Evolutionary conservation across 805 yeast species (phyloP), one percentile per base, ranked within the genome.

Genomic region (Saccharomycopsis sp.): DNA sequence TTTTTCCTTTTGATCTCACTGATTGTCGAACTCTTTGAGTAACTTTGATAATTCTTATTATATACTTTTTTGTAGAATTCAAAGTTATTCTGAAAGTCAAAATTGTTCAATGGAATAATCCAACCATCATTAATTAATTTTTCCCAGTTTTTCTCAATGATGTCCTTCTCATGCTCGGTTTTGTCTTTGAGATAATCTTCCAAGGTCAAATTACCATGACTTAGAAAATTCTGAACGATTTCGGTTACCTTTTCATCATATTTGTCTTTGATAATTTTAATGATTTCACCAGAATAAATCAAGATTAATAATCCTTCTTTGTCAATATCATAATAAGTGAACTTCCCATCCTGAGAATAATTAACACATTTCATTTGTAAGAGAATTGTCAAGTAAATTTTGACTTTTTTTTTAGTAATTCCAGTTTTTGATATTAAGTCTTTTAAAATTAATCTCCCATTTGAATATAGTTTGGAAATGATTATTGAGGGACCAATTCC

Each of bases 311-410:
- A 59, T 4, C 94, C 94, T 27, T 66, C 67, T 46, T 79, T 79
- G 52, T 78, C 70, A 45, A 76, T 71, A 23, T 64, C 64, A 56
- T 87, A 86, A 2, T 52, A 20, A 2, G 34, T n/a, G 46, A 26
- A 31, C 38, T 40, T 36, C 49, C 21, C 21, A 8, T 13, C 6
- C 31, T 53, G 6, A 5, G 33, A 31, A 52, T 75, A 75, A 19
- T 69, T 69, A 8, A 84, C 76, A 57, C 94, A 81, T 44, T 82
- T 74, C 47, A 85, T 64, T 58, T 89, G 96, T 31, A 88, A 67
- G 51, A 89, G 62, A 5, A 88, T 72, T 3, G 84, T 94, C 32
- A 89, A 63, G 0, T 82, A 66, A 26, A 79, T 71, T 48, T 77
- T 77, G 15, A 84, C 73, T 33, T 35, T 30, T 21, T 40, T 43